These are phyloP conservation scores for Metarhizium sp. DNA, from an alignment of 2,329 filamentous ascomycete species.

Conservation along the genomic window DNA sequence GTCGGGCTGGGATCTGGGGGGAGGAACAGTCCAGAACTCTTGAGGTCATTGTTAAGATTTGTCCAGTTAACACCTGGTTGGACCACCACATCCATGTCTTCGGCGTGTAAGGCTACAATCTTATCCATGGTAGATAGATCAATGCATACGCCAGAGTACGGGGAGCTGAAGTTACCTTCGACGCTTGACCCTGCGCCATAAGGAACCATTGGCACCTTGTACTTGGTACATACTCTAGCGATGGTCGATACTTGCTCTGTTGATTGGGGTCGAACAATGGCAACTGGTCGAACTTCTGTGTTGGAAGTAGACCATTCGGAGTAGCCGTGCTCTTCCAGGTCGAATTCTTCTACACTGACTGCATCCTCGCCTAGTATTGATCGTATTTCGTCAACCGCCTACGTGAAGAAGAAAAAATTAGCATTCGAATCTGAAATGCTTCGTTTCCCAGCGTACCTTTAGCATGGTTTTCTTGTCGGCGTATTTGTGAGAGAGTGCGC, in stretches of 20 bases:
- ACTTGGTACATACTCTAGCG: conserved; percentile 51
- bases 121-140: conserved; percentile 61
- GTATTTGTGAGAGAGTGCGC: conserved; percentile 7
- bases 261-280: conserved; percentile 53
- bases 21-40: conserved; percentile 54
- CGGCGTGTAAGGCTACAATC: conserved; percentile 53
- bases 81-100: conserved; percentile 64
- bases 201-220: conserved; percentile 61
- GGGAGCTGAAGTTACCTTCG: conserved; percentile 62
- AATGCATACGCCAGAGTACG: conserved; percentile 58
- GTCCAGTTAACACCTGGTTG: conserved; percentile 63
- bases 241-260: conserved; percentile 57
- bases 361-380: conserved; percentile 39
- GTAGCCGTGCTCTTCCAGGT: conserved; percentile 54
- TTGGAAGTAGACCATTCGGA: conserved; percentile 66
- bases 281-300: conserved; percentile 51
- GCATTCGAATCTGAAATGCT: not conserved
- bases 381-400: conserved; percentile 13
- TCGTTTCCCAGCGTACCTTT: conserved; percentile 6
- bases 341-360: conserved; percentile 55
- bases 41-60: conserved; percentile 55
- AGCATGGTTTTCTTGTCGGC: conserved; percentile 15
- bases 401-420: not conserved
- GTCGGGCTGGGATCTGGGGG: conserved; percentile 60
- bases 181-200: conserved; percentile 67